Base-by-base conservation (phyloP, 495 filamentous ascomycete species). In the Neurospora sp. region DNA sequence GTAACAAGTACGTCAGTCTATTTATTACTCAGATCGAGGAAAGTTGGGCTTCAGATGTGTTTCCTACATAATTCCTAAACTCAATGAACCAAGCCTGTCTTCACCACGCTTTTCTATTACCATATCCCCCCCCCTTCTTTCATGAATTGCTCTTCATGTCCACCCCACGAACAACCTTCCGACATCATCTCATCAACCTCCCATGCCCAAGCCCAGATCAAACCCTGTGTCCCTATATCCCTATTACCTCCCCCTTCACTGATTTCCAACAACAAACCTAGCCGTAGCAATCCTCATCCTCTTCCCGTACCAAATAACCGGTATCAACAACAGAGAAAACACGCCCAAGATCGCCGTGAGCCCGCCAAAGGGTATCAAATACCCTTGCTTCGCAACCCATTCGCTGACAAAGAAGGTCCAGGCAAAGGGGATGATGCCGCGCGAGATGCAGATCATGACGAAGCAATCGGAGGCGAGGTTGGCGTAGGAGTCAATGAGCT, bases 401-500 rank as follows among this genome's bases (percentile, higher is more conserved):
- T 79, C 74, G 35, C 35, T 73, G 0, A 80, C 76, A 38, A 81
- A 77, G 11, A 80, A 76, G 1, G 78, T 78, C 76, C 79, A 82
- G 14, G 74, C 72, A 49, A 81, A 82, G 2, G 80, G 77, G 16
- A 82, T 74, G 20, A 79, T 10, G 60, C 76, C 78, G 12, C 80
- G 79, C 20, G 78, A 69, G 39, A 80, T 76, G 69, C 76, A 79
- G 38, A 80, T 74, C 76, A 82, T 82, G 75, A 77, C 78, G 71
- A 82, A 79, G 75, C 78, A 80, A 74, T 82, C 80, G 44, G 75
- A 78, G 0, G 80, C 80, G 5, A 81, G 75, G 37, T 82, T 74
- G 18, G 74, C 46, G 70, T 81, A 82, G 0, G 80, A 66, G 62
- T 82, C 80, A 66, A 82, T 77, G 38, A 82, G 76, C 80, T 82